A percentile compares a stretch with the other conserved stretches of the same genome.
phyloP scores from a whole-genome alignment of 768 basidiomycete species.

The Lentinula sp. region DNA sequence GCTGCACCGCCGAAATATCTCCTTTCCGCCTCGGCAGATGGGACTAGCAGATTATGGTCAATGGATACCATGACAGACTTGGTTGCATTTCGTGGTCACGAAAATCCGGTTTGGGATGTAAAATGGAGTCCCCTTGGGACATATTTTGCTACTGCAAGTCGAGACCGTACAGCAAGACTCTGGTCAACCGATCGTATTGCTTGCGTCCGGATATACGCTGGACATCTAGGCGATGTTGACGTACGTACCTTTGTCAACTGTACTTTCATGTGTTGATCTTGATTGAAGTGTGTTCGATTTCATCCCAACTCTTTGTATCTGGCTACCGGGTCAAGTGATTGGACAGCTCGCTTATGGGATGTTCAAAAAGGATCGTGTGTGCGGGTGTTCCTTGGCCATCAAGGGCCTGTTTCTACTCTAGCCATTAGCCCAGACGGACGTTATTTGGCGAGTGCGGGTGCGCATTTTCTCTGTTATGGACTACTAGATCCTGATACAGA shows the following conservation, averaged over 20 bases:
- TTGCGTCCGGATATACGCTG: conserved; percentile 87
- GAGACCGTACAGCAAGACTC: conserved; percentile 90
- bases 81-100: conserved; percentile 91
- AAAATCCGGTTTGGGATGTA: conserved; percentile 98
- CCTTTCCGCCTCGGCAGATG: conserved; percentile 88
- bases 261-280: not conserved
- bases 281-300: conserved; percentile 79
- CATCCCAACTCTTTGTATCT: conserved; percentile 98
- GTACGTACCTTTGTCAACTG: conserved; percentile 43
- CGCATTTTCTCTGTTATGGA: conserved; percentile 12
- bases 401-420: conserved; percentile 78
- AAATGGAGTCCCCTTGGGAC: conserved; percentile 98
- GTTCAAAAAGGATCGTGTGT: conserved; percentile 94
- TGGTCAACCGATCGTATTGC: conserved; percentile 93
- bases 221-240: conserved; percentile 95
- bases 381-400: conserved; percentile 93
- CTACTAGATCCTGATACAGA: not conserved
- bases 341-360: conserved; percentile 96
- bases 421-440: conserved; percentile 92
- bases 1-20: conserved; percentile 81
- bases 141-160: conserved; percentile 95
- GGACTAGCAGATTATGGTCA: conserved; percentile 90
- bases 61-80: conserved; percentile 91
- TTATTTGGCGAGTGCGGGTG: conserved; percentile 88
- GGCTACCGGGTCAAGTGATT: conserved; percentile 94